Conservation (phyloP, 148 eudicot species). For the Nepenthes mirabilis region DNA sequence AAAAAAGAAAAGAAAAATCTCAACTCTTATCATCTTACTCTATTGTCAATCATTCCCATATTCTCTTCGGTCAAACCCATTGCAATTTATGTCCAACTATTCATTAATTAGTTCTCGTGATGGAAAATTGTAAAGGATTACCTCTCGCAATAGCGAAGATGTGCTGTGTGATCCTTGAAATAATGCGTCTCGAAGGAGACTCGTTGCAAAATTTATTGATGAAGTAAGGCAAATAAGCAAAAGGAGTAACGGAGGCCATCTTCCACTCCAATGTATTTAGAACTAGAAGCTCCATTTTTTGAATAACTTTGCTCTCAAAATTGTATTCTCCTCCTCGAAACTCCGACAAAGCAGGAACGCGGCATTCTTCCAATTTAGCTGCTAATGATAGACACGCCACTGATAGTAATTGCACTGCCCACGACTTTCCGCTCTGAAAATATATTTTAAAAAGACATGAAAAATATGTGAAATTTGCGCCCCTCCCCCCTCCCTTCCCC, state of each 20-base stretch:
- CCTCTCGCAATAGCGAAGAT: conserved; percentile 26
- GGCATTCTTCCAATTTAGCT: conserved; percentile 46
- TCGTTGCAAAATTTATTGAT: conserved; percentile 10
- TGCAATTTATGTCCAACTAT: no score
- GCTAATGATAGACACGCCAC: conserved; percentile 43
- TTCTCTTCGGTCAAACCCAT: background rate
- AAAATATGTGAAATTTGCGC: background rate
- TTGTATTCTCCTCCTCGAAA: conserved; percentile 18
- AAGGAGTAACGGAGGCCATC: conserved; percentile 35
- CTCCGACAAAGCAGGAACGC: conserved; percentile 16
- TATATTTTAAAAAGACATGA: background rate
- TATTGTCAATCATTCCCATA: background rate
- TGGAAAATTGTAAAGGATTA: conserved; percentile 2
- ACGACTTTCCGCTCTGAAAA: conserved; percentile 19
- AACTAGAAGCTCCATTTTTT: conserved; percentile 49
- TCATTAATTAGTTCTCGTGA: no score
- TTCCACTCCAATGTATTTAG: conserved; percentile 50
- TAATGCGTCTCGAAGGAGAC: conserved; percentile 5
- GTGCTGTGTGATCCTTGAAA: conserved; percentile 10
- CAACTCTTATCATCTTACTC: background rate
- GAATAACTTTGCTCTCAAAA: conserved; percentile 26
- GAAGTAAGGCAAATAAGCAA: conserved; percentile 24
- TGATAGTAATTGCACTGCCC: conserved; percentile 30
- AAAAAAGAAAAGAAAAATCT: background rate
- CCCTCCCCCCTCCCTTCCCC: no score